Percentiles rank a stretch among this genome's conserved stretches.
phyloP scores from a whole-genome alignment of 768 basidiomycete species.

The Pisolithus microcarpus region DNA sequence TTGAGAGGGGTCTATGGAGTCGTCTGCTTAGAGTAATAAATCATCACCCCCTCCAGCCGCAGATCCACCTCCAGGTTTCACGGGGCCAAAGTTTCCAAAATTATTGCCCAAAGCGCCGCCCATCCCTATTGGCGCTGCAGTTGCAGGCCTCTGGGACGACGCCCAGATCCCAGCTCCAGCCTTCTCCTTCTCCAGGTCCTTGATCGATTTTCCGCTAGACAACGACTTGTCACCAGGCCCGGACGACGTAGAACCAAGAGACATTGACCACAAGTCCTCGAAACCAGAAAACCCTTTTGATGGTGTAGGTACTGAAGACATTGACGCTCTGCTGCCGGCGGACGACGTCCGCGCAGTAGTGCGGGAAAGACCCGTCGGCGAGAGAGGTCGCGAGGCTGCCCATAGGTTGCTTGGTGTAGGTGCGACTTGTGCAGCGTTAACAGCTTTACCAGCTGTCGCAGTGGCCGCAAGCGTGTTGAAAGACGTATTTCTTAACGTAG shows the following conservation, averaged over 20 bases:
- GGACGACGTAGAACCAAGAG: conserved; percentile 44
- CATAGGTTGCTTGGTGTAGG: conserved; percentile 17
- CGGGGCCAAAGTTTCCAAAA: conserved; percentile 31
- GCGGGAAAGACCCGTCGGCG: conserved; percentile 13
- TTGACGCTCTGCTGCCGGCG: conserved; percentile 10
- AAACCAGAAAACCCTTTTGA: conserved; percentile 52
- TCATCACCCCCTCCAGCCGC: conserved; percentile 32
- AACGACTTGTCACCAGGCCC: conserved; percentile 29
- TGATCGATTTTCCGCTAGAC: conserved; percentile 64
- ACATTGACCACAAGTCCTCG: conserved; percentile 86
- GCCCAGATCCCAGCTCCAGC: conserved; percentile 76
- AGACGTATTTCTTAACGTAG: conserved; percentile 17
- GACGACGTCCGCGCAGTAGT: conserved; percentile 5
- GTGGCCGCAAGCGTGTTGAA: conserved; percentile 21
- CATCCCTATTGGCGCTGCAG: conserved; percentile 8
- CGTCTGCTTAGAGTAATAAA: conserved; percentile 31
- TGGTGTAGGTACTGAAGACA: conserved; percentile 20
- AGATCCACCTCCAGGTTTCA: conserved; percentile 11
- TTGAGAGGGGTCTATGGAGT: neutral
- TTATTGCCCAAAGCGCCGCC: conserved; percentile 8
- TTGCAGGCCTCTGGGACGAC: conserved; percentile 20
- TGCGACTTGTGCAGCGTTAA: conserved; percentile 13
- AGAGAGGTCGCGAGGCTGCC: conserved; percentile 22
- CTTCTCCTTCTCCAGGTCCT: conserved; percentile 87
- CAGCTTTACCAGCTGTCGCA: conserved; percentile 18